Evolutionary conservation across 441 rosid genomes (phyloP).

Genomic region (Gossypium gossypioides): DNA sequence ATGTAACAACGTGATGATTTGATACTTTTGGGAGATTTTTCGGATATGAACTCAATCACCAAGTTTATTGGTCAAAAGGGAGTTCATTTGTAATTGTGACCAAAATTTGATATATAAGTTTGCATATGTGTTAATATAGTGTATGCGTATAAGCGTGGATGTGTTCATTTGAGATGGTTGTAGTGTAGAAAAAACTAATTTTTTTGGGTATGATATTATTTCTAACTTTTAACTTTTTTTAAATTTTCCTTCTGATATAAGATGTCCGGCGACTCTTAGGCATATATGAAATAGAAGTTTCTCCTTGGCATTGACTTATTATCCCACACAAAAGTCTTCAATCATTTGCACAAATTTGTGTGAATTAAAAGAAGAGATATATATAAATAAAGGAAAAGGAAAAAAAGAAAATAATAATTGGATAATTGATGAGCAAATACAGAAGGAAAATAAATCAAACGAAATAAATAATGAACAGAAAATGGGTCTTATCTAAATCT

Average conservation of each 20-base stretch:
- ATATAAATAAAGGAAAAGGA: not conserved
- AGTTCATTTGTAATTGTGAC: too few species aligned
- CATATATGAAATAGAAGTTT: not conserved
- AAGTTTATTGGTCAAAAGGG: too few species aligned
- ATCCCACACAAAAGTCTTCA: not conserved
- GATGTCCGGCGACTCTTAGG: not conserved
- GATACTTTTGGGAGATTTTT: too few species aligned
- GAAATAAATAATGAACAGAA: not conserved
- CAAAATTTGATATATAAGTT: too few species aligned
- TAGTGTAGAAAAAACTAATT: too few species aligned
- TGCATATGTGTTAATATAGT: too few species aligned
- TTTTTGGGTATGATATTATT: not conserved
- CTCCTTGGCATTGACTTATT: constrained; percentile 1
- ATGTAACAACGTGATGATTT: too few species aligned
- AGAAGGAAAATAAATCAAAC: not conserved
- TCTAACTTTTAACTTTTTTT: not conserved
- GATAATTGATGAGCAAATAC: constrained; percentile 2
- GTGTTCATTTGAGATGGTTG: too few species aligned
- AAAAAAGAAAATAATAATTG: not conserved
- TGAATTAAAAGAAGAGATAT: not conserved
- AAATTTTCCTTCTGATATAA: not conserved
- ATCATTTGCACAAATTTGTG: not conserved
- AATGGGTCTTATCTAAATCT: constrained; percentile 23
- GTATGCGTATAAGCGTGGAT: too few species aligned
- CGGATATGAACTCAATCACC: too few species aligned